Conservation (phyloP, 768 basidiomycete genomes). For the Amanita thiersii region DNA sequence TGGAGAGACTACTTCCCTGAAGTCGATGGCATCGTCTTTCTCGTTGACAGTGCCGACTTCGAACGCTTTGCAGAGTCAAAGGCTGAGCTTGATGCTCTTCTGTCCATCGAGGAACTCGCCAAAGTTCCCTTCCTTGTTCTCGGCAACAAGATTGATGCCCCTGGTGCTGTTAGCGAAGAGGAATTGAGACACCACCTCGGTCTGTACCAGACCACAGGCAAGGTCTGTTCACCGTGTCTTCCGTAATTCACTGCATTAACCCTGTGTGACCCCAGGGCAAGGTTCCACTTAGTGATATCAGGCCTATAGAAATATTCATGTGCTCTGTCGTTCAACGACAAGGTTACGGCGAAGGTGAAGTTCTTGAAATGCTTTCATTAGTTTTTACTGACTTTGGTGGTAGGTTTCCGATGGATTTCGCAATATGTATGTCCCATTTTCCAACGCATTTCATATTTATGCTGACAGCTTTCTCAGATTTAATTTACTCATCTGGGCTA, state of each 20-base stretch:
- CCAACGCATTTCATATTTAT: not conserved
- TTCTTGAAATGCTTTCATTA: not conserved
- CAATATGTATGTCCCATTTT: constrained; percentile 74
- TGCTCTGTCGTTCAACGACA: constrained; percentile 99
- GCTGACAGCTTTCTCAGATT: constrained; percentile 1
- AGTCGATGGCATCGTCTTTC: constrained; percentile 97
- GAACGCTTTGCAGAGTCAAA: constrained; percentile 96
- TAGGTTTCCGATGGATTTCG: constrained; percentile 92
- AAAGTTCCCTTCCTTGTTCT: constrained; percentile 98
- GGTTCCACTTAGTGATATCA: constrained; percentile 91
- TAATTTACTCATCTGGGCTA: not conserved
- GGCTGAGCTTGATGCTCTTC: constrained; percentile 92
- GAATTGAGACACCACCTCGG: constrained; percentile 93
- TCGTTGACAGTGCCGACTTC: constrained; percentile 95
- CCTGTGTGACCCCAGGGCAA: constrained; percentile 60
- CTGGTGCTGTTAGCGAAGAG: constrained; percentile 95
- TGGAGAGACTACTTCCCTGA: constrained; percentile 99
- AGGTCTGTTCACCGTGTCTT: constrained; percentile 44
- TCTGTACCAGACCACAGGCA: constrained; percentile 98
- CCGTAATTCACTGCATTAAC: constrained; percentile 1
- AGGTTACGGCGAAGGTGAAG: constrained; percentile 91
- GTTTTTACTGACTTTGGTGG: constrained; percentile 5
- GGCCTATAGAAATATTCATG: constrained; percentile 99
- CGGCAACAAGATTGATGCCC: constrained; percentile 99
- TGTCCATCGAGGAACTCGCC: constrained; percentile 89